Conservation (phyloP, 192 early-diverging fungal genomes). For the Coemansia sp. region DNA sequence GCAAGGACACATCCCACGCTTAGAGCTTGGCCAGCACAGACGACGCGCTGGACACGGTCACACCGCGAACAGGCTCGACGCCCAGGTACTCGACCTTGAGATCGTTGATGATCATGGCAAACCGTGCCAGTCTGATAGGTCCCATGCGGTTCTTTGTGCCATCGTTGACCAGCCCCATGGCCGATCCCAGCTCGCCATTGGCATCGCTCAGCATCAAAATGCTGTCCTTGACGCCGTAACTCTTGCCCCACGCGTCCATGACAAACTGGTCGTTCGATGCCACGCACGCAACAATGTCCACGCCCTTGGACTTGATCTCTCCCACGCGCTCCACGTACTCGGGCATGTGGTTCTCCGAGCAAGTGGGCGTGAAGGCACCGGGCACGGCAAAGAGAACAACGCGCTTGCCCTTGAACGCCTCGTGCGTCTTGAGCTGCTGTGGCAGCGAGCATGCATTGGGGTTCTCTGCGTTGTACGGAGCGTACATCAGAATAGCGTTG, state of each 20-base stretch:
- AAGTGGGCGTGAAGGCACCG: constrained; percentile 66
- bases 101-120: constrained; percentile 69
- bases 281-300: constrained; percentile 66
- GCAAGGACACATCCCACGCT: background rate
- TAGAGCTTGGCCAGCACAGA: constrained; percentile 60
- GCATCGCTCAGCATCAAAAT: constrained; percentile 72
- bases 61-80: constrained; percentile 60
- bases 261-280: constrained; percentile 60
- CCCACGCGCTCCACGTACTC: constrained; percentile 55
- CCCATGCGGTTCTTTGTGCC: constrained; percentile 63
- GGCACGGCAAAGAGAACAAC: constrained; percentile 63
- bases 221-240: constrained; percentile 41
- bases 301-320: constrained; percentile 65
- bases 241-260: constrained; percentile 56
- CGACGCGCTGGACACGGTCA: constrained; percentile 56
- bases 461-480: constrained; percentile 50
- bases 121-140: constrained; percentile 62
- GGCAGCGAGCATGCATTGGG: constrained; percentile 51
- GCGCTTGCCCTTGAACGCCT: constrained; percentile 51
- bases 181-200: constrained; percentile 61
- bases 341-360: constrained; percentile 64
- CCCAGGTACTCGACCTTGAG: constrained; percentile 70
- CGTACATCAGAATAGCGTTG: constrained; percentile 53
- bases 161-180: constrained; percentile 64
- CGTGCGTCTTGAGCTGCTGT: constrained; percentile 44